These are phyloP conservation scores for Cicer yamashitae DNA, from an alignment of 306 rosid species.

Conservation along the genomic window DNA sequence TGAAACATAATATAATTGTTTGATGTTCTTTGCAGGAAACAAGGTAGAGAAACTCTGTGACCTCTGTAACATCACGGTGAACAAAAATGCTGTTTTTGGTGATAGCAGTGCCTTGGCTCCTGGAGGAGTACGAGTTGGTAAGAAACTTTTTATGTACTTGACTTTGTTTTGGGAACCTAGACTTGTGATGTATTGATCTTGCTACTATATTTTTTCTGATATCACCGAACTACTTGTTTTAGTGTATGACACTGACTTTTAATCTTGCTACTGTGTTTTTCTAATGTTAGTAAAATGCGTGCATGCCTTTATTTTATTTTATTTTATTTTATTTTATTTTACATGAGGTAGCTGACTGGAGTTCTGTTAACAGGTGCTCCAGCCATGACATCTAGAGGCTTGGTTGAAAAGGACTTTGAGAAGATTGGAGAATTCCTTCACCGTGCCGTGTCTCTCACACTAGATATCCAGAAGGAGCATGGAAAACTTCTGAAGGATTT, in stretches of 20 bases:
- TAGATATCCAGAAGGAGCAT: slow-evolving; percentile 81
- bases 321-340: slow-evolving; percentile 2
- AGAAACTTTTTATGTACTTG: slow-evolving; percentile 35
- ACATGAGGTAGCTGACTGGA: slow-evolving; percentile 25
- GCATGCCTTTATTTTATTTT: background rate
- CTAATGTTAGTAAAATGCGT: background rate
- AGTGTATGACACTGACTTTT: background rate
- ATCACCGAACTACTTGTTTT: background rate
- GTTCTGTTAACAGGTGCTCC: slow-evolving; percentile 70
- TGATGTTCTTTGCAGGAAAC: slow-evolving; percentile 69
- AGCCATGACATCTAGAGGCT: slow-evolving; percentile 97
- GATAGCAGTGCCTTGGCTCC: slow-evolving; percentile 99
- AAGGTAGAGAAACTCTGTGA: slow-evolving; percentile 99
- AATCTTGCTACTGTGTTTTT: background rate
- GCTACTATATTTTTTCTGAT: too few species aligned
- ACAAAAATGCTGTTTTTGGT: slow-evolving; percentile 95
- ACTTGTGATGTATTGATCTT: background rate
- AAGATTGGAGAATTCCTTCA: slow-evolving; percentile 94
- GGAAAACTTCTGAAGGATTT: slow-evolving; percentile 97
- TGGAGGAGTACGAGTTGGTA: slow-evolving; percentile 94
- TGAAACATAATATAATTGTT: slow-evolving; percentile 11
- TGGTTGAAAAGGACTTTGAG: slow-evolving; percentile 94
- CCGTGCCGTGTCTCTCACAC: slow-evolving; percentile 77
- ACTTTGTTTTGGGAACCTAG: slow-evolving; percentile 4
- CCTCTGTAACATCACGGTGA: slow-evolving; percentile 85